Evolutionary conservation across 2,329 filamentous ascomycete genomes (phyloP), one percentile per base, ranked within the genome.

Genomic region (Colletotrichum tofieldiae): DNA sequence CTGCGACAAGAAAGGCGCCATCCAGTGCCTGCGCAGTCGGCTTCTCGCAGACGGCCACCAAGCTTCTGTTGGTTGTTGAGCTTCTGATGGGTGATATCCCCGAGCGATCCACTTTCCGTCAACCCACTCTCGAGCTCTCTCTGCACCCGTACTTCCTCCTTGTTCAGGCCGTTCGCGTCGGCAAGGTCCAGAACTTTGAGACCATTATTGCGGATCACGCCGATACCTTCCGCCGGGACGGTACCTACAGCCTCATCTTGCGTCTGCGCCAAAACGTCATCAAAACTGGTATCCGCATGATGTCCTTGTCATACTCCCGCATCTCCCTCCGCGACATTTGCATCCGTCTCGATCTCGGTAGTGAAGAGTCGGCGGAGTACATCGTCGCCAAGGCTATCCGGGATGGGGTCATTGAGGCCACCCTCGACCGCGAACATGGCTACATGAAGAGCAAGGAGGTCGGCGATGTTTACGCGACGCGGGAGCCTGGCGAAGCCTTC

Each of bases 361-460:
- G 94, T 77, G 96, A 99, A 82, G 96, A 99, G 87, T 98, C 94
- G 52, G 96, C 96, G 14, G 96, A 99, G 85, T 99, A 99, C 84
- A 99, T 99, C 81, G 96, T 98, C 45, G 96, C 96, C 75, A 99
- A 99, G 88, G 96, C 96, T 1, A 99, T 99, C 77, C 91, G 96
- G 26, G 96, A 99, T 79, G 96, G 96, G 71, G 96, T 98, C 67
- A 98, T 98, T 71, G 96, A 98, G 87, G 96, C 96, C 43, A 95
- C 93, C 2, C 86, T 98, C 73, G 96, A 99, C 81, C 93, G 97
- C 75, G 95, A 98, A 87, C 92, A 92, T 75, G 96, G 96, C 0
- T 98, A 94, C 85, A 98, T 98, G 95, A 97, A 98, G 90, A 98
- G 95, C 83, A 98, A 97, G 87, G 95, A 98, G 78, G 89, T 97